Conservation (phyloP, 306 rosid genomes). For the Vigna reflexopilosa region DNA sequence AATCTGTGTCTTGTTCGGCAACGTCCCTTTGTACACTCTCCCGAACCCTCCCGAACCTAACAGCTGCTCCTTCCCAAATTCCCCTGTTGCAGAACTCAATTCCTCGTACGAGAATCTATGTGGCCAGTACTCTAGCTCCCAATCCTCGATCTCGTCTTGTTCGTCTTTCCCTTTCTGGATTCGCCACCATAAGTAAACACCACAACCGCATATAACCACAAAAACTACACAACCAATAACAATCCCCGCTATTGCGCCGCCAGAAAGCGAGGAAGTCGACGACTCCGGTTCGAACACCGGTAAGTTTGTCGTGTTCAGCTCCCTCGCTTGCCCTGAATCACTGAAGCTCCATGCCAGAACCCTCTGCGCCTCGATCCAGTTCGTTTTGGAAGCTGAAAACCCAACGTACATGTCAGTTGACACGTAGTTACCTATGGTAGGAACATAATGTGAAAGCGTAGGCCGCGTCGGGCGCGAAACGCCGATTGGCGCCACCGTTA, state of each 20-base stretch:
- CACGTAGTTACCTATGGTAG: conserved; percentile 61
- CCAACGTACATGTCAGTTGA: conserved; percentile 84
- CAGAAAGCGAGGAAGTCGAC: conserved; percentile 53
- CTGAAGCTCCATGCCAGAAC: conserved; percentile 93
- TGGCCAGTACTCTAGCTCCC: conserved; percentile 94
- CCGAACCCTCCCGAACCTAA: conserved; percentile 92
- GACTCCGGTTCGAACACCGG: conserved; percentile 58
- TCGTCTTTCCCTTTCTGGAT: conserved; percentile 49
- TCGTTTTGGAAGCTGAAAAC: conserved; percentile 82
- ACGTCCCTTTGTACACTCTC: conserved; percentile 71
- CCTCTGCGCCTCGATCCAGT: conserved; percentile 80
- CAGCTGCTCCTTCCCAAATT: conserved; percentile 57
- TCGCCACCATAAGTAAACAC: conserved; percentile 57
- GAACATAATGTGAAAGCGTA: conserved; percentile 55
- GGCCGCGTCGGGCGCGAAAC: conserved; percentile 65
- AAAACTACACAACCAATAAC: conserved; percentile 54
- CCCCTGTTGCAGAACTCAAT: conserved; percentile 60
- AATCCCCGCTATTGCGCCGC: conserved; percentile 67
- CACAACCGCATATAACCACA: conserved; percentile 36
- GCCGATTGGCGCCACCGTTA: conserved; percentile 70
- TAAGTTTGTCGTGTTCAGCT: conserved; percentile 63
- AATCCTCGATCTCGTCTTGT: conserved; percentile 78
- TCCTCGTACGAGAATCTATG: conserved; percentile 85
- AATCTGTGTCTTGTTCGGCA: conserved; percentile 58
- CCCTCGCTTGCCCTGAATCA: conserved; percentile 63